Conservation (phyloP, 208 protist genomes). For the Leishmania braziliensis region DNA sequence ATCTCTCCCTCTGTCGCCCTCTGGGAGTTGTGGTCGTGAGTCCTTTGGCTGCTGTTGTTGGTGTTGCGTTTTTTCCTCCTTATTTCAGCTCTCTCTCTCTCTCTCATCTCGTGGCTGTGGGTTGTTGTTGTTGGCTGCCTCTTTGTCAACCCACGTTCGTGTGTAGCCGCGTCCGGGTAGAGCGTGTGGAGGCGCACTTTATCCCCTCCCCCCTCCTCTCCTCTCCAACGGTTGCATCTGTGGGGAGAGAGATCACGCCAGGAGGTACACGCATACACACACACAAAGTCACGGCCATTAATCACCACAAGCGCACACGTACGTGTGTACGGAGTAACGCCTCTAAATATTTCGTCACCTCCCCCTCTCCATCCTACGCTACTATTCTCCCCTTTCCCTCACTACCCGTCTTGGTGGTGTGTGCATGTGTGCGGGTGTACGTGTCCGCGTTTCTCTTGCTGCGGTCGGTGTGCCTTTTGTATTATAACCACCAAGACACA, state of each 20-base stretch:
- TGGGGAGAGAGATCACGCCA: neutral
- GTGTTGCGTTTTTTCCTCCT: neutral
- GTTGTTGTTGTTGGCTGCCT: slow-evolving; percentile 7
- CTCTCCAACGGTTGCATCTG: too few relatives aligned
- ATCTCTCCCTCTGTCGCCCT: neutral
- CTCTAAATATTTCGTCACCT: neutral
- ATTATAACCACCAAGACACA: slow-evolving; percentile 3
- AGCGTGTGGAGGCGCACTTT: neutral
- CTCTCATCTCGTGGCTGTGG: slow-evolving; percentile 10
- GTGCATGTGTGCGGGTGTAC: neutral
- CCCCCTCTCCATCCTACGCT: neutral
- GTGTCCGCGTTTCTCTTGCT: neutral
- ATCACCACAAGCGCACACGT: neutral
- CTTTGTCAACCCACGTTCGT: neutral
- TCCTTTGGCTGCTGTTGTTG: neutral
- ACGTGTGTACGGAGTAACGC: neutral
- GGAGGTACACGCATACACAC: neutral
- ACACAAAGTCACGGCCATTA: neutral
- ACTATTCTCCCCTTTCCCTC: neutral
- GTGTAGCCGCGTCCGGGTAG: neutral
- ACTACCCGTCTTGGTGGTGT: neutral
- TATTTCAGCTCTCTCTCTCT: neutral
- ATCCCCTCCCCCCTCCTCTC: neutral
- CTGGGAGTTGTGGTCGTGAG: neutral
- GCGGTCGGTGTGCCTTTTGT: neutral